These are phyloP conservation scores for Moringa oleifera DNA, from an alignment of 345 rosid genomes.

Conservation along the genomic window DNA sequence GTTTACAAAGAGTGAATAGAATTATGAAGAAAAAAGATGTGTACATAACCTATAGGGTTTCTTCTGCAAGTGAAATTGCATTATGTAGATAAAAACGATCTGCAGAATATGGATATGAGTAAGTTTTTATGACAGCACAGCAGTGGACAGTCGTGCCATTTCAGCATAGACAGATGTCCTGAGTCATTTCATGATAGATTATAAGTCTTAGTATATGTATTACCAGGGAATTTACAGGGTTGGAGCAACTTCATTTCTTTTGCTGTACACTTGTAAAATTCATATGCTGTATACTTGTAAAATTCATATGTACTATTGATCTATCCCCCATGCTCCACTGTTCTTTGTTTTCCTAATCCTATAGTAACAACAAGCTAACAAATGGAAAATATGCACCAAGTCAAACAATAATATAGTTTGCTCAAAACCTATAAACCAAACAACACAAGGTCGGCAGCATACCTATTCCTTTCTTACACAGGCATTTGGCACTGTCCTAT, in stretches of 20 bases:
- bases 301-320: too few species aligned
- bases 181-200: too few species aligned
- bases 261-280: too few species aligned
- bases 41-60: neutral
- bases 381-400: neutral
- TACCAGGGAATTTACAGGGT: constrained; percentile 1
- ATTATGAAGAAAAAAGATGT: neutral
- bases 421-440: too few species aligned
- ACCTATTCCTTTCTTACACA: too few species aligned
- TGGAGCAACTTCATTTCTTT: neutral
- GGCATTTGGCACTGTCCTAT: too few species aligned
- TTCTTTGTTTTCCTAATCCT: neutral
- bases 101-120: neutral
- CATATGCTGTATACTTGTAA: too few species aligned
- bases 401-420: neutral
- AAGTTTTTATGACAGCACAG: neutral
- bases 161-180: neutral
- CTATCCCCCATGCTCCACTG: neutral
- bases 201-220: neutral
- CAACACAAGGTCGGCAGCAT: too few species aligned
- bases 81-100: neutral
- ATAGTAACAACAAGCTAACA: neutral
- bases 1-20: constrained; percentile 20
- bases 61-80: neutral
- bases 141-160: neutral